phyloP scores from a whole-genome alignment of 805 yeast genomes.

The Pichia phayaonensis region DNA sequence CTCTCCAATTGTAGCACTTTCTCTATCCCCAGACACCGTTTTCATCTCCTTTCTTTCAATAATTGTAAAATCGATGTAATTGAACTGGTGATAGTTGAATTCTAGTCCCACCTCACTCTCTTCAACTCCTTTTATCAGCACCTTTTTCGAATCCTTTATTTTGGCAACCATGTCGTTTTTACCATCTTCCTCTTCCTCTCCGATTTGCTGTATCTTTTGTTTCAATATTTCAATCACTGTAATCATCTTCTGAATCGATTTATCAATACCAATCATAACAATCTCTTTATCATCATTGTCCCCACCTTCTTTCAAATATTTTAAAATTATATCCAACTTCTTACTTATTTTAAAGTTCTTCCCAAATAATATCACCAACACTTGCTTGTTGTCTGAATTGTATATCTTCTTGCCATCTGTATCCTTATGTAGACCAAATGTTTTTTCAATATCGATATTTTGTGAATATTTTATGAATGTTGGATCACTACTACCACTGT shows the following conservation, averaged over 20 bases:
- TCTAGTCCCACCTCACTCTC: neutral
- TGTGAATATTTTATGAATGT: slow-evolving; percentile 5
- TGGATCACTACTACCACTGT: too few relatives aligned
- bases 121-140: slow-evolving; percentile 1
- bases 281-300: slow-evolving; percentile 12
- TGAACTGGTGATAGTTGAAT: slow-evolving; percentile 16
- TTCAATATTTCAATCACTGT: slow-evolving; percentile 26
- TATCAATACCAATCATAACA: slow-evolving; percentile 14
- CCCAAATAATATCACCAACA: slow-evolving; percentile 1
- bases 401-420: neutral
- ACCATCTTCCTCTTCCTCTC: neutral
- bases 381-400: neutral
- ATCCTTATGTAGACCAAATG: neutral
- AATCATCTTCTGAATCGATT: slow-evolving; percentile 24
- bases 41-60: slow-evolving; percentile 3
- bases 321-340: slow-evolving; percentile 14
- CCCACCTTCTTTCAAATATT: slow-evolving; percentile 1
- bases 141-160: slow-evolving; percentile 3
- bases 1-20: neutral
- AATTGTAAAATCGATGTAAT: slow-evolving; percentile 17
- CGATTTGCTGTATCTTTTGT: slow-evolving; percentile 15
- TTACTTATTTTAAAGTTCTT: slow-evolving; percentile 21
- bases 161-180: slow-evolving; percentile 15
- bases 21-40: neutral
- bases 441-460: slow-evolving; percentile 1